Conservation (phyloP, 805 yeast species). For the Ogataea polymorpha region DNA sequence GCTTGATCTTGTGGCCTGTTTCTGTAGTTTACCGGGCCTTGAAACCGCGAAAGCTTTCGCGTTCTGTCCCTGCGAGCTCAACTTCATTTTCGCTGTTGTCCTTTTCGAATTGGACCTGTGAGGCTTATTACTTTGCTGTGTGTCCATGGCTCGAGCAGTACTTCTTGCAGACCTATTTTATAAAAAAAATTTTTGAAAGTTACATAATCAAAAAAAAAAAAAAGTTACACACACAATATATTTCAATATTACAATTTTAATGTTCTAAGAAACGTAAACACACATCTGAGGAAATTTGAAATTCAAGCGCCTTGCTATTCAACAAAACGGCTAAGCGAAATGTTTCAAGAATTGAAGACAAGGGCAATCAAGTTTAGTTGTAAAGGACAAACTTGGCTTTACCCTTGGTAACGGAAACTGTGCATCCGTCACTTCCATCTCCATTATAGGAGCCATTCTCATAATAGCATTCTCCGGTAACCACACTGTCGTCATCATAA, state of each 20-base stretch:
- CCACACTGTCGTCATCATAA: constrained; percentile 54
- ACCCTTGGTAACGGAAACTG: constrained; percentile 85
- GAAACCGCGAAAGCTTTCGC: constrained; percentile 81
- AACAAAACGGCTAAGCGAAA: too few relatives aligned
- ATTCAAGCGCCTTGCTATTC: too few relatives aligned
- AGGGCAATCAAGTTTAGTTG: neutral
- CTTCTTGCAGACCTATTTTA: neutral
- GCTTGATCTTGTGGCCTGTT: constrained; percentile 78
- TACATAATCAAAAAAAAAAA: neutral
- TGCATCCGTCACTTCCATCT: constrained; percentile 81
- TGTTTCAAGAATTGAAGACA: too few relatives aligned
- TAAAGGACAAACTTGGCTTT: constrained; percentile 81
- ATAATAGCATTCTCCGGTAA: constrained; percentile 76
- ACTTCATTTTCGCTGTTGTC: constrained; percentile 75
- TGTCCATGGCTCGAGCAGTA: constrained; percentile 16
- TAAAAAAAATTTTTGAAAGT: neutral
- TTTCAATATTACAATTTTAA: too few relatives aligned
- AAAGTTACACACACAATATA: neutral
- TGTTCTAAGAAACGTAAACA: too few relatives aligned
- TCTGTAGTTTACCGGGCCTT: constrained; percentile 82
- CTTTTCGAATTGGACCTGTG: constrained; percentile 61
- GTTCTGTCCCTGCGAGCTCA: constrained; percentile 83
- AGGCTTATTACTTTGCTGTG: constrained; percentile 56
- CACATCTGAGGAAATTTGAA: too few relatives aligned
- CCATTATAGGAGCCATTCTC: constrained; percentile 74